Evolutionary conservation across 2,329 filamentous ascomycete species (phyloP), one percentile per base, ranked within the genome.

Genomic region (Corinectria fuckeliana): DNA sequence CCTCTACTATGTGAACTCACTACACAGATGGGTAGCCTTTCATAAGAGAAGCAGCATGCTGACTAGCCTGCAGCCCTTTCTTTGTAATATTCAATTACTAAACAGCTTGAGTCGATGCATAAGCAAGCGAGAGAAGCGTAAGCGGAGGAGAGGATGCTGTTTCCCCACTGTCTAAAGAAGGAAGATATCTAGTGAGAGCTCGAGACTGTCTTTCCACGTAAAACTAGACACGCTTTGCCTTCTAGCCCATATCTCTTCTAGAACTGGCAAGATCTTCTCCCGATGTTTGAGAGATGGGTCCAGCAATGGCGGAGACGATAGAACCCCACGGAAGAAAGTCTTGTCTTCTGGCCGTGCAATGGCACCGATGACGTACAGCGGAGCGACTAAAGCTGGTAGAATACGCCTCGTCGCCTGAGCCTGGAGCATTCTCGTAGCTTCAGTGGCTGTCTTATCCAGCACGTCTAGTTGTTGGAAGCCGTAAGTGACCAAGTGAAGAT

Each of bases 221-320:
- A 53, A 18, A 16, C 8, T 20, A 14, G n/a, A 9, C 10, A 30
- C 28, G 10, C 28, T 18, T 38, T 38, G n/a, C 9, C 54, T 50
- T n/a, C 16, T 20, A 1, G 20, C 13, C 54, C 54, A 56, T 10
- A 45, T 45, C 18, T 56, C 5, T 50, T 56, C 54, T 11, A 56
- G 28, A 13, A 34, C 5, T 10, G 38, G 45, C 2, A 50, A 20
- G 6, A 50, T 50, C 13, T 7, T 25, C 5, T 16, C n/a, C n/a
- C 54, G 45, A 45, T 56, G 47, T 26, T 50, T 42, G 8, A 56
- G 38, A 1, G 54, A 45, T 23, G 47, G 18, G 23, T 56, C 20
- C 2, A 50, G 45, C 38, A 56, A 11, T 6, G 38, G 38, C 2
- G 32, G 20, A 21, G 47, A 45, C 2, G 47, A 50, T 13, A 56